Evolutionary conservation across 1,284 basidiomycete genomes (phyloP), one percentile per base, ranked within the genome.

Genomic region (Ganoderma meredithae): DNA sequence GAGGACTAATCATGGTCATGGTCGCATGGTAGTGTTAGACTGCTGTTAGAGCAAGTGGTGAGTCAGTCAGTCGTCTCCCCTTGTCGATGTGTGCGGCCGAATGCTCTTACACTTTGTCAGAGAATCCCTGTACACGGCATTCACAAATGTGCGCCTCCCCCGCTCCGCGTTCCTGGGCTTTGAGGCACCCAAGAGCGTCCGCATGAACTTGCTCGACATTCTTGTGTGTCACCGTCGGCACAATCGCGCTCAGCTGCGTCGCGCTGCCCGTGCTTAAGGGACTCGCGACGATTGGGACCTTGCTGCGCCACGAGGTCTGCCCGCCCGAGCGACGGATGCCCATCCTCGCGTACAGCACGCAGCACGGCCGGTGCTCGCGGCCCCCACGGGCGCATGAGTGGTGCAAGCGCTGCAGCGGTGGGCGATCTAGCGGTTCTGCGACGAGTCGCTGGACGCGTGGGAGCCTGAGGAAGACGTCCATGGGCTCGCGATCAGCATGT

Each of bases 271-370:
- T 75, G n/a, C 67, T 84, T 65, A 77, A 78, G 58, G 70, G 80
- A 27, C 73, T 74, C 7, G 72, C 79, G 0, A 79, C 75, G 53
- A 79, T 84, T 53, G 82, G 78, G 0, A 79, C 75, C 71, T 83
- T 83, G 66, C 71, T 79, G 40, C 79, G 84, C 33, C 78, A 85
- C 0, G 75, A 70, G 17, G 79, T 85, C 43, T 77, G 74, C 55
- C 44, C 55, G 8, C 62, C 72, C 5, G 66, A 74, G 1, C 63
- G 69, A 72, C 74, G 64, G 31, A 66, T 63, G 6, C 81, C 85
- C 0, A 83, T 87, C 68, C 78, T 86, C 25, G 73, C 74, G 6
- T 86, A 86, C 78, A 76, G 81, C 19, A 87, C 85, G 0, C 86
- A 87, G 70, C 80, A 86, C 59, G 76, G 10, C 85, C 86, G 1